Conservation (phyloP, 768 basidiomycete genomes). For the Suillus brevipes region DNA sequence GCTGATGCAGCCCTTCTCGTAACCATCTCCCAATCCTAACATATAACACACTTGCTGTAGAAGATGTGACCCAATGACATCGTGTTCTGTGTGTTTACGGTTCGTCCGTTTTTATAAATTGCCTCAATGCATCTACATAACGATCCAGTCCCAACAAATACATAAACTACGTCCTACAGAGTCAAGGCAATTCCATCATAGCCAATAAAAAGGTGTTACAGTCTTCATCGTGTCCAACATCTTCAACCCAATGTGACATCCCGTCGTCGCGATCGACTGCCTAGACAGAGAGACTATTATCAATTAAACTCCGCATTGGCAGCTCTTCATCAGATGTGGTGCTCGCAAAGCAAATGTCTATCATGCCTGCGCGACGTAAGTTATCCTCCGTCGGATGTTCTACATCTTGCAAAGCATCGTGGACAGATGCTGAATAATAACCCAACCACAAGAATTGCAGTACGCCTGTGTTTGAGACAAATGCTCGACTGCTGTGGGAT, state of each 20-base stretch:
- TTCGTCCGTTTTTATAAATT: too few relatives aligned
- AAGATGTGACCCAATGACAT: too few relatives aligned
- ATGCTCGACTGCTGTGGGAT: not conserved
- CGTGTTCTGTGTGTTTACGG: too few relatives aligned
- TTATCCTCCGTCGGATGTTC: not conserved
- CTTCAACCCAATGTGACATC: not conserved
- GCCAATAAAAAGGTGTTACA: not conserved
- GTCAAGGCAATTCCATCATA: not conserved
- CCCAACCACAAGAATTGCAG: conserved; percentile 1
- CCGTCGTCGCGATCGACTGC: too few relatives aligned
- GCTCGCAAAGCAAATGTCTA: conserved; percentile 5
- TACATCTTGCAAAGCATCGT: not conserved
- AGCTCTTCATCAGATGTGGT: not conserved
- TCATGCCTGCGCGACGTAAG: conserved; percentile 6
- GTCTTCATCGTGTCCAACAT: not conserved
- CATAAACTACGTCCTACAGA: too few relatives aligned
- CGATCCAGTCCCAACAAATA: too few relatives aligned
- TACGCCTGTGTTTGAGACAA: not conserved
- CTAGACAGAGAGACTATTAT: not conserved
- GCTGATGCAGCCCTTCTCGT: too few relatives aligned
- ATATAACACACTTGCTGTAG: too few relatives aligned
- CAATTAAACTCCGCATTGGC: not conserved
- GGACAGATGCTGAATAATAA: not conserved
- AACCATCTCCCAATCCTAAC: too few relatives aligned
- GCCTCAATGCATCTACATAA: too few relatives aligned